Percentiles rank a stretch among this genome's conserved stretches.
Conservation (phyloP, 306 rosid species). For the Calophaca sinica region DNA sequence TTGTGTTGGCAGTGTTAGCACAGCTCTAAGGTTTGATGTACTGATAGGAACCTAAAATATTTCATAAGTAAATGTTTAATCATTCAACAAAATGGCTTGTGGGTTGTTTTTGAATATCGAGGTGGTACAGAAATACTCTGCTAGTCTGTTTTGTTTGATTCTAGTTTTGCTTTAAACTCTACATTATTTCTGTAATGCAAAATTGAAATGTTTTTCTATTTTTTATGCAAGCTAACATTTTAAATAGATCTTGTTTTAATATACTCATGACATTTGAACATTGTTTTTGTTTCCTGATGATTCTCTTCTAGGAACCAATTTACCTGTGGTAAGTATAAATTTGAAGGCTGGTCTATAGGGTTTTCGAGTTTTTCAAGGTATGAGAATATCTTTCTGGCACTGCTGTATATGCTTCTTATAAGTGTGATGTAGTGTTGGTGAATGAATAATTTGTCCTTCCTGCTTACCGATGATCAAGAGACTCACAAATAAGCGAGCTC, state of each 20-base stretch:
- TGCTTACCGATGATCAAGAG: neutral
- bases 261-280: slow-evolving; percentile 36
- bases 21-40: slow-evolving; percentile 23
- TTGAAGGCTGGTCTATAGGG: slow-evolving; percentile 44
- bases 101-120: slow-evolving; percentile 6
- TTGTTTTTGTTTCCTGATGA: slow-evolving; percentile 35
- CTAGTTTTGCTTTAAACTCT: neutral
- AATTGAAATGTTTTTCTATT: neutral
- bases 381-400: slow-evolving; percentile 39
- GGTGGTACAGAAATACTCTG: neutral
- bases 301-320: slow-evolving; percentile 45
- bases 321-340: slow-evolving; percentile 38
- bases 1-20: slow-evolving; percentile 24
- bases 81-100: slow-evolving; percentile 2
- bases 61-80: neutral
- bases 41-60: slow-evolving; percentile 3
- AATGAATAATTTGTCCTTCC: slow-evolving; percentile 30
- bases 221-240: neutral
- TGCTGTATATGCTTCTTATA: slow-evolving; percentile 22
- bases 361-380: slow-evolving; percentile 49
- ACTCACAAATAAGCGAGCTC: neutral
- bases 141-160: slow-evolving; percentile 24
- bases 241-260: slow-evolving; percentile 5
- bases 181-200: slow-evolving; percentile 30
- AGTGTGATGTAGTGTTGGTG: neutral